Evolutionary conservation across 768 basidiomycete genomes (phyloP), one percentile per base, ranked within the genome.

Genomic region (Leccinum disarticulatum): DNA sequence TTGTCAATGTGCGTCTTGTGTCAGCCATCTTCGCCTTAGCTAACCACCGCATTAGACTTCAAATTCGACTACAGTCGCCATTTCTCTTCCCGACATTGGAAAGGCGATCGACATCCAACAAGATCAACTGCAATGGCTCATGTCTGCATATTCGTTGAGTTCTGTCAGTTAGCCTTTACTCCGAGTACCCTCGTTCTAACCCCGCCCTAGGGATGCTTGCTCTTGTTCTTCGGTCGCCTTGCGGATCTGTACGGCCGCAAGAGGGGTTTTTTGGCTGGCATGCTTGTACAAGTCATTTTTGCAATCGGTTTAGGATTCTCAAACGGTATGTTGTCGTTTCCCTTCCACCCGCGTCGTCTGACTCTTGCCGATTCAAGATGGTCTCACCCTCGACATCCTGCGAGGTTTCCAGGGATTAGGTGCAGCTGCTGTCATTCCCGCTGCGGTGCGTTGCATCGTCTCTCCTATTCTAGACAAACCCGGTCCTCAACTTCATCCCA

Each of bases 341-440:
- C 19, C 31, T 30, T 31, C 1, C 13, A 8, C 1, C 13, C 31
- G 31, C 31, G 5, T 0, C 11, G 31, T 33, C 33, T 33, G 33
- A 33, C 33, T 33, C 11, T 33, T 6, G 81, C 33, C n/a, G 15
- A 33, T 51, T 3, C 27, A 11, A 88, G 87, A 83, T 64, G 77
- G 80, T 9, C 71, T 87, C 8, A 81, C 82, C 0, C 74, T 97
- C 35, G 83, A 87, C 61, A 72, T 95, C 15, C 77, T 94, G 15
- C 81, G 95, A 59, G 95, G 82, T 0, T 70, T 93, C n/a, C 89
- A 93, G 63, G 94, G 94, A 3, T 75, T 88, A n/a, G 94, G 91
- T 1, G 81, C 81, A 0, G 90, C 92, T 0, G 91, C 91, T 0
- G 81, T 81, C 5, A 83, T 92, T 15, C 91, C 91, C 4, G 83